Percentiles rank a stretch among this genome's conserved stretches.
Conservation (phyloP, 2,329 filamentous ascomycete genomes). For the Ophiostoma sp. region DNA sequence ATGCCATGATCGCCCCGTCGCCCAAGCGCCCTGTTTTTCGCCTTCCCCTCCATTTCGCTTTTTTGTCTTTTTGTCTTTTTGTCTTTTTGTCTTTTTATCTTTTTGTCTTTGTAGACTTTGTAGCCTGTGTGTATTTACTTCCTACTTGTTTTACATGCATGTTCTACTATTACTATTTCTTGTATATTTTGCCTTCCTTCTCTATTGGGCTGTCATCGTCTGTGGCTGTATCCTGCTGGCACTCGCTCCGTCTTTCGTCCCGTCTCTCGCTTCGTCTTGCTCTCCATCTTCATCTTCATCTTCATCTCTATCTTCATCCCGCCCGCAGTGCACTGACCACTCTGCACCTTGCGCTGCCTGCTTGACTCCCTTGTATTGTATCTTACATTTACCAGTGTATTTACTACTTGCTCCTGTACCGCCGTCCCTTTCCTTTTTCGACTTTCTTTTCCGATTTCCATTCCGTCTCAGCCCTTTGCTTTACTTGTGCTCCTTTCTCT, state of each 20-base stretch:
- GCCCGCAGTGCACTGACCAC: too few relatives aligned
- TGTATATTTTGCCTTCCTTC: background rate
- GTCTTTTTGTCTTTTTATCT: background rate
- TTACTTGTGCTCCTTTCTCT: background rate
- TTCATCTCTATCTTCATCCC: too few relatives aligned
- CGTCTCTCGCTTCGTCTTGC: too few relatives aligned
- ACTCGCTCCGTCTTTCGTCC: too few relatives aligned
- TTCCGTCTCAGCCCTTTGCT: conserved; percentile 1
- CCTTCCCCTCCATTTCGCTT: conserved; percentile 11
- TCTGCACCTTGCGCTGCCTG: too few relatives aligned
- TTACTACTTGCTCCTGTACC: background rate
- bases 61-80: conserved; percentile 6
- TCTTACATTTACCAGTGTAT: too few relatives aligned
- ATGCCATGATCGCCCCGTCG: background rate
- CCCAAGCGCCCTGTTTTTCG: conserved; percentile 16
- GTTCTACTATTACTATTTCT: too few relatives aligned
- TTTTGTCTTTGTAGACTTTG: background rate
- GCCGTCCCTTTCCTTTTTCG: conserved; percentile 6
- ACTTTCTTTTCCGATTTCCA: background rate
- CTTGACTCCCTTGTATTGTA: too few relatives aligned
- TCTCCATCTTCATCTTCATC: too few relatives aligned
- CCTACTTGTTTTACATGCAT: too few relatives aligned
- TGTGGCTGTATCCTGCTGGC: too few relatives aligned
- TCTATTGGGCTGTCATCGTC: background rate
- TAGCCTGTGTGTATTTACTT: background rate